Conservation (phyloP, 495 filamentous ascomycete species). For the Rusavskia elegans region DNA sequence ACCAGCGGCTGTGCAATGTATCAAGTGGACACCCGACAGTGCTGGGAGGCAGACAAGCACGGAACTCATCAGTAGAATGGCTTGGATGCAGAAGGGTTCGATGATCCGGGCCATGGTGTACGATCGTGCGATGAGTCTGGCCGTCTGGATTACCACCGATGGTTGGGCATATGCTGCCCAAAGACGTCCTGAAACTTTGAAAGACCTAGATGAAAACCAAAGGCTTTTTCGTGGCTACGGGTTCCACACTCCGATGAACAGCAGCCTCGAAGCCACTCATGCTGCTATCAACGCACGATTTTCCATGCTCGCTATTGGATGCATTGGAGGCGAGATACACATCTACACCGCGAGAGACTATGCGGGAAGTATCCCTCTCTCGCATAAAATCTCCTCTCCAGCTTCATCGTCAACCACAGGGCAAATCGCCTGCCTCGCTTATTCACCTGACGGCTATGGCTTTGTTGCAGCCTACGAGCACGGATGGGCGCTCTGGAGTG, state of each 20-base stretch:
- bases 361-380: constrained; percentile 80
- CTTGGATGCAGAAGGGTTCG: constrained; percentile 63
- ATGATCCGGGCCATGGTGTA: constrained; percentile 76
- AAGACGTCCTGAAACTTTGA: constrained; percentile 25
- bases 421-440: constrained; percentile 53
- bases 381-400: constrained; percentile 55
- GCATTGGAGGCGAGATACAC: constrained; percentile 58
- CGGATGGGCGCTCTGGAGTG: constrained; percentile 94
- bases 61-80: constrained; percentile 74
- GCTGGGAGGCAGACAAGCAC: constrained; percentile 75
- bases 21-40: constrained; percentile 78
- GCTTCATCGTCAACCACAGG: constrained; percentile 51
- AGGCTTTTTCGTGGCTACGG: constrained; percentile 80
- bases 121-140: constrained; percentile 93
- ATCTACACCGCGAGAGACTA: constrained; percentile 91
- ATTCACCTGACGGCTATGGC: constrained; percentile 94
- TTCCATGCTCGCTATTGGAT: constrained; percentile 80
- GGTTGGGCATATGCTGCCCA: constrained; percentile 90
- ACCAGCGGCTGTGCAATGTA: constrained; percentile 89
- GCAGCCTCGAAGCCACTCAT: constrained; percentile 46
- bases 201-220: constrained; percentile 12
- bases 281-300: constrained; percentile 87
- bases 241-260: constrained; percentile 58
- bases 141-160: constrained; percentile 83
- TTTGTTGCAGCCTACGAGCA: constrained; percentile 85